Base-by-base conservation (phyloP, 495 filamentous ascomycete genomes). In the Penicillium longicatenatum region DNA sequence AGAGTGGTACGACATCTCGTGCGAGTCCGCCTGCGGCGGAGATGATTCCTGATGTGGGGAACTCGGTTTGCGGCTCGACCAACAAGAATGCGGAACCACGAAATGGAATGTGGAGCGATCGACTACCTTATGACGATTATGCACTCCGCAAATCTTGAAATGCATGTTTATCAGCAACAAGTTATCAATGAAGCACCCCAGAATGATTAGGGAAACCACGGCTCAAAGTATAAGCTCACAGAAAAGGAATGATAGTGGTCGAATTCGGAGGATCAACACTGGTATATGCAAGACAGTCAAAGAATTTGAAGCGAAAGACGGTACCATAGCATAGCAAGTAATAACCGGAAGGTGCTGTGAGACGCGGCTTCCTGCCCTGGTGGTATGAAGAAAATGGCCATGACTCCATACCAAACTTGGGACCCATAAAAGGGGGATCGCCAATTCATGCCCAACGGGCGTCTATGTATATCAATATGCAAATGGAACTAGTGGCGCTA, bases 1-100 rank as follows among this genome's bases (percentile, higher is more conserved):
- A 49, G 66, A n/a, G 57, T 64, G 64, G 63, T 56, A 59, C 58
- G 64, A 67, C 66, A 71, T 71, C 57, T 47, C 64, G 59, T 60
- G 59, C 44, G 66, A 52, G 64, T 55, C 68, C 68, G 68, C 55
- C 62, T 66, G 55, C 68, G 62, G 62, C 60, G 58, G 61, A 57
- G 50, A 50, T 58, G 62, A 62, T 30, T 51, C 51, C 44, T 50
- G 44, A 24, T 59, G 69, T 72, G 71, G 68, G 52, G 67, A 70
- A 63, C 55, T 46, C 44, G 50, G 54, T 37, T 50, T 29, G 8
- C 51, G 54, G 50, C 26, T 61, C 48, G 47, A 39, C 64, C 64
- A 67, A 62, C 65, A 52, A 62, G 42, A 19, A 45, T 30, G 44
- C 51, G 41, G 47, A 42, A 41, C 46, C 29, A 43, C 1, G 41